Conservation (phyloP, 257 asterid species). For the Solanum appendiculatum region DNA sequence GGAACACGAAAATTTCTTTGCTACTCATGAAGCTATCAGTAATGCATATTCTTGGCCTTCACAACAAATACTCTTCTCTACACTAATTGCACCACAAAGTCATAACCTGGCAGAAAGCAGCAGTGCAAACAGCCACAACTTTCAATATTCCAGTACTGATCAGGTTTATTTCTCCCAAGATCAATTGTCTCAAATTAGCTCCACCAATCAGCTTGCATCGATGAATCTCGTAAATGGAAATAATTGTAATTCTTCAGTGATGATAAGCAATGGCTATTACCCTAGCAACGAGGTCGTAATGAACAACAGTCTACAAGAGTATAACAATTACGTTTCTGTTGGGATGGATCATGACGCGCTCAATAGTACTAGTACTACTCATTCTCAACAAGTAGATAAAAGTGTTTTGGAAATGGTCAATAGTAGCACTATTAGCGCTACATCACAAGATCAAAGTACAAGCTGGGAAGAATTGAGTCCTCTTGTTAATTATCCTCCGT, state of each 20-base stretch:
- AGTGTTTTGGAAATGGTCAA: conserved; percentile 12
- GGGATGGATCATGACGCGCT: conserved; percentile 5
- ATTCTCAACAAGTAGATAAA: conserved; percentile 12
- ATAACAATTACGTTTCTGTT: background rate
- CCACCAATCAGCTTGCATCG: background rate
- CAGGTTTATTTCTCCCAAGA: background rate
- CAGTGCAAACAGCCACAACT: background rate
- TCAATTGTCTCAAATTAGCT: background rate
- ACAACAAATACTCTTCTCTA: background rate
- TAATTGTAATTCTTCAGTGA: background rate
- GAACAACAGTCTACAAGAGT: background rate
- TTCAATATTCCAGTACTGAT: background rate
- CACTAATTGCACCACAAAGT: background rate
- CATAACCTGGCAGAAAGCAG: background rate
- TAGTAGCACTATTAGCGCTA: conserved; percentile 1
- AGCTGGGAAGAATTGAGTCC: conserved; percentile 25
- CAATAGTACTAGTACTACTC: background rate
- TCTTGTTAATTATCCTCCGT: conserved; percentile 5
- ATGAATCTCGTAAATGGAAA: background rate
- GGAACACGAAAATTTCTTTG: background rate
- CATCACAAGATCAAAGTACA: conserved; percentile 20
- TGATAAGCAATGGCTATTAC: background rate
- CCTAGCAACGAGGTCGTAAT: background rate
- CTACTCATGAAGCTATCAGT: background rate
- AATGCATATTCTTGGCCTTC: background rate